These are phyloP conservation scores for Pseudognaphalium luteoalbum DNA, from an alignment of 129 eudicot species.

Conservation along the genomic window DNA sequence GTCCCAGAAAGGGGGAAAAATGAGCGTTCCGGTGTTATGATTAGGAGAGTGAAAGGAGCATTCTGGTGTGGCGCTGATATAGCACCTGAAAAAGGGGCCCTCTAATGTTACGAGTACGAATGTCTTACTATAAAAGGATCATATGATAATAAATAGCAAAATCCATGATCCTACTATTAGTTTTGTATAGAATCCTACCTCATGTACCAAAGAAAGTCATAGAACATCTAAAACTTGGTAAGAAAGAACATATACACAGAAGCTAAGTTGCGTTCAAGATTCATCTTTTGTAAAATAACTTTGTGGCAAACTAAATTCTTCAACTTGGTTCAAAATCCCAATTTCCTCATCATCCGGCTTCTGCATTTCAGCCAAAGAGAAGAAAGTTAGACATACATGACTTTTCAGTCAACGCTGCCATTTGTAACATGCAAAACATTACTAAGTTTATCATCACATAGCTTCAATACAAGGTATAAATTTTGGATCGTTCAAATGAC, in stretches of 20 bases:
- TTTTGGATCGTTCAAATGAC: not conserved
- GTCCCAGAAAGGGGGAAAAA: too few species aligned
- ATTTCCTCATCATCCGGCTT: constrained; percentile 77
- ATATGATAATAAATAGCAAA: not conserved
- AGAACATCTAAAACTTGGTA: constrained; percentile 20
- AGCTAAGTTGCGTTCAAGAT: constrained; percentile 39
- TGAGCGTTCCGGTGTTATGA: too few species aligned
- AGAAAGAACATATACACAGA: constrained; percentile 23
- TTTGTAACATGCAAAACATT: not conserved
- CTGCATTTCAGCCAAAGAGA: constrained; percentile 35
- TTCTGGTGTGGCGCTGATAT: too few species aligned
- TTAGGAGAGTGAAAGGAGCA: too few species aligned
- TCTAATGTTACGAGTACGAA: too few species aligned
- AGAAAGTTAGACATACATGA: not conserved
- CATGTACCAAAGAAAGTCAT: constrained; percentile 19
- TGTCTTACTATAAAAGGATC: not conserved
- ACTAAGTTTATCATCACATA: not conserved
- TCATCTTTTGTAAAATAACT: constrained; percentile 76
- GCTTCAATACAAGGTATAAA: not conserved
- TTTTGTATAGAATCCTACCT: constrained; percentile 22
- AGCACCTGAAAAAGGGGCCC: too few species aligned
- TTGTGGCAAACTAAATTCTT: constrained; percentile 82
- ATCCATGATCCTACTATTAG: not conserved
- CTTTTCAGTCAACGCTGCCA: not conserved
- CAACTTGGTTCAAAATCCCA: constrained; percentile 69